Evolutionary conservation across 2,329 filamentous ascomycete species (phyloP).

Genomic region (Thelonectria rubi): DNA sequence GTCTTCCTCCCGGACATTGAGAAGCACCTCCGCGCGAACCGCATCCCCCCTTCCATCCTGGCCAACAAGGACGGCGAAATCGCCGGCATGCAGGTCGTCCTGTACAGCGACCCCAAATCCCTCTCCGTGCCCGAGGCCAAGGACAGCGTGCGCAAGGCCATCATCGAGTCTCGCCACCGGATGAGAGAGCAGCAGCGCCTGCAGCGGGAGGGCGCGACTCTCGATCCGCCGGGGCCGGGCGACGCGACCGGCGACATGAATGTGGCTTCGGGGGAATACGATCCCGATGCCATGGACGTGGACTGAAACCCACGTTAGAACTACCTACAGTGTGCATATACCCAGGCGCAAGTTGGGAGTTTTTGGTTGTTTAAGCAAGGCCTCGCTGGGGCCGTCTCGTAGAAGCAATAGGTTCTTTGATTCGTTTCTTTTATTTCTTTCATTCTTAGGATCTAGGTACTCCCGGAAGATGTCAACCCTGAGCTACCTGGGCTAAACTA

Average conservation of each 20-base stretch:
- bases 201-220: constrained; percentile 45
- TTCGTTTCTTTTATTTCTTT: constrained; percentile 15
- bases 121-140: constrained; percentile 78
- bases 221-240: constrained; percentile 14
- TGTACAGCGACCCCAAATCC: constrained; percentile 83
- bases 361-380: constrained; percentile 17
- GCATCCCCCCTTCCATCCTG: constrained; percentile 73
- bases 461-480: neutral
- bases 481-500: neutral
- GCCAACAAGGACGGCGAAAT: constrained; percentile 64
- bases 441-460: constrained; percentile 4
- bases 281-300: constrained; percentile 74
- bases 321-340: constrained; percentile 29
- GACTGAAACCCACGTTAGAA: constrained; percentile 51
- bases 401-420: constrained; percentile 10
- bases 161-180: constrained; percentile 79
- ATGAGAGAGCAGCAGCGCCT: constrained; percentile 66
- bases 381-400: neutral
- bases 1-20: constrained; percentile 88
- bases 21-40: constrained; percentile 77
- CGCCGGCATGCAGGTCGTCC: constrained; percentile 76
- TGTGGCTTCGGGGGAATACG: constrained; percentile 44
- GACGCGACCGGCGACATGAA: constrained; percentile 15
- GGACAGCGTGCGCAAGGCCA: constrained; percentile 82
- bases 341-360: constrained; percentile 40